Evolutionary conservation across 352 stramenopile species (phyloP).

Genomic region (Globisporangium polare): DNA sequence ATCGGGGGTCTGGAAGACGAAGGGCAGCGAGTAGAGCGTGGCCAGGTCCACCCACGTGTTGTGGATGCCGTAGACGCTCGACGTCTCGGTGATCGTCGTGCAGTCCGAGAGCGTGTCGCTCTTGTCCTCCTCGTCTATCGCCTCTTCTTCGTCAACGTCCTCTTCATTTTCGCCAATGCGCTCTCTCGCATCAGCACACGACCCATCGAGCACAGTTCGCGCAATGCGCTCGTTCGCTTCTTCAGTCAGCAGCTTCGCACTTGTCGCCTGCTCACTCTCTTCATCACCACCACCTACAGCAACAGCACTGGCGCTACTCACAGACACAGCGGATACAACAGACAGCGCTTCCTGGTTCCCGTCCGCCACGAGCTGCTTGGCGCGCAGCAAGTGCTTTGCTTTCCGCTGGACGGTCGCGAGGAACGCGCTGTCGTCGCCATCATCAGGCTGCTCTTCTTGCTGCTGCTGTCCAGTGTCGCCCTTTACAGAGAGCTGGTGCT

Average conservation of each 20-base stretch:
- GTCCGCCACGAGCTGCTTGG: background rate
- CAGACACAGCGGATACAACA: background rate
- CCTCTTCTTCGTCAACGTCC: constrained; percentile 17
- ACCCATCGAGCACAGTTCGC: constrained; percentile 41
- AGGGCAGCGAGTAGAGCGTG: constrained; percentile 70
- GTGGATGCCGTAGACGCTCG: constrained; percentile 69
- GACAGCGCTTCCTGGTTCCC: constrained; percentile 5
- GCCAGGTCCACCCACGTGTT: constrained; percentile 81
- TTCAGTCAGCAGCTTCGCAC: constrained; percentile 29
- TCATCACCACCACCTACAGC: constrained; percentile 1
- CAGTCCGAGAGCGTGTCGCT: constrained; percentile 77
- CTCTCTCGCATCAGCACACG: constrained; percentile 11
- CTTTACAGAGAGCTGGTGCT: background rate
- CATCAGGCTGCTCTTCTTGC: constrained; percentile 3
- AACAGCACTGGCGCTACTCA: background rate
- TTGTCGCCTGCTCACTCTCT: background rate
- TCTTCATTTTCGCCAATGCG: background rate
- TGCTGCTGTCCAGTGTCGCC: background rate
- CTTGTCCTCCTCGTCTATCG: constrained; percentile 51
- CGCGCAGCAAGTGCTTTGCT: constrained; percentile 32
- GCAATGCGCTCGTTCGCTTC: constrained; percentile 66
- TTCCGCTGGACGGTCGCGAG: constrained; percentile 25
- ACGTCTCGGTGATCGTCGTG: constrained; percentile 63
- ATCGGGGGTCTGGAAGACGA: constrained; percentile 45
- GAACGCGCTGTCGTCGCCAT: constrained; percentile 1